Evolutionary conservation across 2,329 filamentous ascomycete species (phyloP), one percentile per base, ranked within the genome.

Genomic region (Aschersonia sp.): DNA sequence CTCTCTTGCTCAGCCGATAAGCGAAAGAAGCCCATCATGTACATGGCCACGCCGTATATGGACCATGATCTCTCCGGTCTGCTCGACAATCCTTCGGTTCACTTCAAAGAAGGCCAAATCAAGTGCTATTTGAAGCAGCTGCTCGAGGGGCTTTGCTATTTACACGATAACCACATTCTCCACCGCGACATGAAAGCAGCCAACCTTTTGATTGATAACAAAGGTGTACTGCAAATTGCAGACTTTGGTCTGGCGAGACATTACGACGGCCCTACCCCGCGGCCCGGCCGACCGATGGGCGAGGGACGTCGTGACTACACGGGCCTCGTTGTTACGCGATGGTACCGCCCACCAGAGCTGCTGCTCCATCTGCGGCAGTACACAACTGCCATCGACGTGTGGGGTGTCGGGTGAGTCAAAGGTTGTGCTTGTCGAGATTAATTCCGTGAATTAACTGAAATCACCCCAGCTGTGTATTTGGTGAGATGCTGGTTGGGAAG

Each of bases 21-120:
- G 64, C 77, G 83, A 55, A 88, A 86, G 64, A 79, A 83, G 50
- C 82, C 83, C 4, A 89, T 89, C 56, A 88, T 98, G 73, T 97
- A 97, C 67, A 98, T 98, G 92, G 90, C 94, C 46, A 95, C 83
- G 43, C 92, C 90, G 6, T 98, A 98, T 65, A 95, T 97, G 88
- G 89, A 97, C 57, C 92, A 98, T 66, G 92, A 98, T 66, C 76
- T 98, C n/a, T 94, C 90, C 7, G 92, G 92, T 43, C 78, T 98
- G 32, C 80, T 98, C 57, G 92, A 97, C 63, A 98, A 98, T 58
- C 90, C 90, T 8, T 81, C 83, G 6, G 89, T 98, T 40, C 77
- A 78, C 41, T 90, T 98, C 58, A 85, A 84, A 45, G 83, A 89
- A 59, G 76, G 87, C 5, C 89, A 97, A 62, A 94, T 97, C 65